A percentile compares a stretch with the other conserved stretches of the same genome.
These are phyloP conservation scores for Oryza punctata DNA, from an alignment of 176 grass and related monocot genomes.

Conservation along the genomic window DNA sequence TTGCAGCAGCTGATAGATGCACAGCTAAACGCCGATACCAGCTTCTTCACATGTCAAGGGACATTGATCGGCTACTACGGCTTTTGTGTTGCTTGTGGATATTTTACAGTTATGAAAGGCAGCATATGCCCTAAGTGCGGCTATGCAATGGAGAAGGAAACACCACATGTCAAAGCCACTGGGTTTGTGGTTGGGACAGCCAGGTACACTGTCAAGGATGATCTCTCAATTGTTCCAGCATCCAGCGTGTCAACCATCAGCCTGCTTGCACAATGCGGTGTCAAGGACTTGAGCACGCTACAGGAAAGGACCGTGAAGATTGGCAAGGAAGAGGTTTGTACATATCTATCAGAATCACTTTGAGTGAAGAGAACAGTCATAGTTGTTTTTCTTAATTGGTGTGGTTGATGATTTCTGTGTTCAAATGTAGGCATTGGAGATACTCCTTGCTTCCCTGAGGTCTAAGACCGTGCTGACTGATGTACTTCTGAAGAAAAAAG, in stretches of 20 bases:
- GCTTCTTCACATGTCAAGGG: conserved; percentile 23
- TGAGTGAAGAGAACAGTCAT: not conserved
- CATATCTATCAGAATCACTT: not conserved
- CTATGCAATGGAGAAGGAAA: not conserved
- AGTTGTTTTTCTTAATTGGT: not conserved
- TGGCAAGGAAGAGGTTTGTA: conserved; percentile 33
- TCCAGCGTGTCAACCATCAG: conserved; percentile 17
- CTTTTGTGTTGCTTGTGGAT: not conserved
- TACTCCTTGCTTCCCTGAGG: conserved; percentile 33
- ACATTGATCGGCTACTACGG: fast-evolving
- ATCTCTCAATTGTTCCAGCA: conserved; percentile 1
- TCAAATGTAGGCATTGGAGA: conserved; percentile 13
- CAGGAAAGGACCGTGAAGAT: conserved; percentile 30
- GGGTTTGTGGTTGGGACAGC: not conserved
- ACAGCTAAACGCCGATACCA: not conserved
- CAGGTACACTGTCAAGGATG: not conserved
- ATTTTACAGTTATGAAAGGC: not conserved
- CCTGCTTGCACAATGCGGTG: conserved; percentile 20
- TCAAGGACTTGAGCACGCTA: conserved; percentile 24
- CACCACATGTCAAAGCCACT: not conserved
- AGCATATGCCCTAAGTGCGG: not conserved
- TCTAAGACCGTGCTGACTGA: conserved; percentile 31
- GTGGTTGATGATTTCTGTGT: not conserved
- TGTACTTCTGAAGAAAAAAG: conserved; percentile 20
- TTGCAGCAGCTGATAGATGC: not conserved